Base-by-base conservation (phyloP, 495 filamentous ascomycete species). In the Penicillium goetzii region DNA sequence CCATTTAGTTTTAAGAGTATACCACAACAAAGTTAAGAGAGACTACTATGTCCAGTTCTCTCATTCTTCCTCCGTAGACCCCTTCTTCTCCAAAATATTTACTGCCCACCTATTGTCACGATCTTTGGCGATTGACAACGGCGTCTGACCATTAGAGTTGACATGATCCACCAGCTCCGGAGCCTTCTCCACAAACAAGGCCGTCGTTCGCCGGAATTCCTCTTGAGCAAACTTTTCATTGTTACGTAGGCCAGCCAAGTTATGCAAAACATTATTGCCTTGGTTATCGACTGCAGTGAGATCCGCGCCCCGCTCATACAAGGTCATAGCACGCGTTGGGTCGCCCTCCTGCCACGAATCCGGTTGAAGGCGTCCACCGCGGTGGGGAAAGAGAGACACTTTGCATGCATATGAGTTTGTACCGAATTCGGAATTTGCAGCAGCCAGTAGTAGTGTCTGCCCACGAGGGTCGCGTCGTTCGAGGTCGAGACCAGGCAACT, bases 231-330 rank as follows among this genome's bases (percentile, higher is more conserved):
- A 40, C 8, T 5, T 49, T 28, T 60, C 51, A 2, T 43, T 14
- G 17, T 32, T 19, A 7, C 33, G 3, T 4, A 25, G 6, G 17
- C 43, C 55, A 5, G 63, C 69, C 14, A 75, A 26, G 19, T 60
- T 21, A 66, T 75, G 71, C n/a, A 73, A 55, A 1, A 64, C 67
- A 36, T 68, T 75, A 32, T 73, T 70, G 2, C 67, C 68, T 0
- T 58, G 5, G 23, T 67, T 28, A 54, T 73, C 71, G 0, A 63
- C 51, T 19, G 63, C 70, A 2, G 60, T 59, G 10, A 75, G 17
- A 61, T 73, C 59, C 2, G 69, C 67, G 1, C 73, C 73, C 21
- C 38, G 57, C 19, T 72, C 63, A 57, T 64, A 72, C 40, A 75
- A 25, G 14, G 62, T 21, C 68, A 68, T 68, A 2, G 68, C 59